These are phyloP conservation scores for Lactifluus pinguis DNA, from an alignment of 768 basidiomycete genomes.

Conservation along the genomic window DNA sequence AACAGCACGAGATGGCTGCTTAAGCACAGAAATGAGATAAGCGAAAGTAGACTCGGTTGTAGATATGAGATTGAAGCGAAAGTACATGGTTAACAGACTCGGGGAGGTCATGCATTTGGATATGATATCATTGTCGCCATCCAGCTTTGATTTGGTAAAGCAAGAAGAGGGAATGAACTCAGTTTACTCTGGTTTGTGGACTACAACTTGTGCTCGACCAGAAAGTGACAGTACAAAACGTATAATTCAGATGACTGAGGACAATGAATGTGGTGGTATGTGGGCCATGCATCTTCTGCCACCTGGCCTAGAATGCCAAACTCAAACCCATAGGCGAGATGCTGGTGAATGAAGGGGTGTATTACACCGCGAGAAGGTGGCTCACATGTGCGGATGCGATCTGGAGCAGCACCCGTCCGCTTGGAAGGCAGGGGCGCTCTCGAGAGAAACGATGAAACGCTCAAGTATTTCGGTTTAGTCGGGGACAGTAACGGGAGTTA, in stretches of 20 bases:
- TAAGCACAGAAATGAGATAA: no score
- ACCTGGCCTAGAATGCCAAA: conserved; percentile 49
- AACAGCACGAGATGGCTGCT: no score
- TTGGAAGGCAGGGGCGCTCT: conserved; percentile 25
- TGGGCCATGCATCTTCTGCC: conserved; percentile 44
- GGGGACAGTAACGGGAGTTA: no score
- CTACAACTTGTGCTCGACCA: conserved; percentile 51
- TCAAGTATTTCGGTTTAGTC: conserved; percentile 39
- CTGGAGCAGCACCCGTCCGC: conserved; percentile 14
- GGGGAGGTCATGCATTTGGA: conserved; percentile 16
- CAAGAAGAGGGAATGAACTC: conserved; percentile 26
- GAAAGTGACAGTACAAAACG: background rate
- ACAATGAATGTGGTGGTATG: background rate
- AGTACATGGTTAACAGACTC: background rate
- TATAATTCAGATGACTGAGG: background rate
- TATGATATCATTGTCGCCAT: background rate
- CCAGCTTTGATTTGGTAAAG: conserved; percentile 12
- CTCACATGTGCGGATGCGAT: conserved; percentile 45
- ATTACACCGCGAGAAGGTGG: conserved; percentile 46
- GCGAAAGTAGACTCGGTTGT: no score
- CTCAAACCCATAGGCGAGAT: conserved; percentile 53
- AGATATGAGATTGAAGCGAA: no score
- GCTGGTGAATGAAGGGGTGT: conserved; percentile 61
- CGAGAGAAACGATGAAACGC: conserved; percentile 47
- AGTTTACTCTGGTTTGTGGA: conserved; percentile 33